These are phyloP conservation scores for Poa pratensis DNA, from an alignment of 176 grass and related monocot genomes.

Conservation along the genomic window DNA sequence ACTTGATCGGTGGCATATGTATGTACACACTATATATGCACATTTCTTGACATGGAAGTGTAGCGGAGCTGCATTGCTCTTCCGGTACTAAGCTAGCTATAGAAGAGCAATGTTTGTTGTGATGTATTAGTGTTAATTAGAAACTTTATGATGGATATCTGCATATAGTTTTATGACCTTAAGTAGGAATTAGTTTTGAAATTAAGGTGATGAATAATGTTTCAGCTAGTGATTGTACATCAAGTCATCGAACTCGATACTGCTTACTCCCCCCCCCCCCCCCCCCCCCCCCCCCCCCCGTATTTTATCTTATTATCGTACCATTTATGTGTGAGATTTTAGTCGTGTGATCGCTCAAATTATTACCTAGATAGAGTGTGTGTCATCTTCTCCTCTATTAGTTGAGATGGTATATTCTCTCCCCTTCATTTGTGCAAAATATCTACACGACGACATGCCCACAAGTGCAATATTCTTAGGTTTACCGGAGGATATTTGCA, in stretches of 20 bases:
- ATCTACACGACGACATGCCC: background rate
- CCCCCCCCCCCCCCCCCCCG: too few relatives aligned
- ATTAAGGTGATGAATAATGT: background rate
- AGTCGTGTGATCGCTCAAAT: background rate
- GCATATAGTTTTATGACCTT: constrained; percentile 42
- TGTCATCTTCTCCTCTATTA: background rate
- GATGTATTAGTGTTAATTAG: constrained; percentile 8
- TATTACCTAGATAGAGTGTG: background rate
- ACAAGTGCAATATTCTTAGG: too few relatives aligned
- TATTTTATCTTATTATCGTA: background rate
- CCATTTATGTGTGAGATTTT: background rate
- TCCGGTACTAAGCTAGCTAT: constrained; percentile 41
- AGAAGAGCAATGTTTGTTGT: background rate
- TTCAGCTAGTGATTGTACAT: too few relatives aligned
- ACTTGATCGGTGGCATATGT: background rate
- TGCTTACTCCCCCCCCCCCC: too few relatives aligned
- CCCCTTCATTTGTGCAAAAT: background rate
- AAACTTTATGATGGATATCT: constrained; percentile 13
- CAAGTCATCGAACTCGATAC: background rate
- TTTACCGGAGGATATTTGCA: too few relatives aligned
- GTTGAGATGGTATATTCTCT: background rate
- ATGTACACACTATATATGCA: constrained; percentile 15
- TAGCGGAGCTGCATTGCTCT: background rate
- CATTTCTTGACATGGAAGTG: constrained; percentile 1
- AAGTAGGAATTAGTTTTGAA: background rate